Base-by-base conservation (phyloP, 2,329 filamentous ascomycete genomes). In the Trichoderma sp. region DNA sequence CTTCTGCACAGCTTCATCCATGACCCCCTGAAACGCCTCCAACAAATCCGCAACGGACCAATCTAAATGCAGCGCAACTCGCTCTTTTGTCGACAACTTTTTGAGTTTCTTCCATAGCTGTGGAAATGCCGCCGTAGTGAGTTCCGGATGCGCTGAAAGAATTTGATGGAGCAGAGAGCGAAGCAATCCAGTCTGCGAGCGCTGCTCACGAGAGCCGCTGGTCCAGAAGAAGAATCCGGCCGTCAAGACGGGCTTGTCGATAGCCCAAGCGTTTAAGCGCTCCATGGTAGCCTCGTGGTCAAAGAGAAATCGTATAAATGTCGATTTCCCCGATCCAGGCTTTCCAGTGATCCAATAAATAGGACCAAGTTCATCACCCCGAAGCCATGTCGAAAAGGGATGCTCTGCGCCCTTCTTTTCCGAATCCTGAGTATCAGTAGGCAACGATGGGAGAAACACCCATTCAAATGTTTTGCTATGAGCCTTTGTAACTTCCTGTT, bases 181-280 rank as follows among this genome's bases (percentile, higher is more conserved):
- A 31, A 86, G 62, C 11, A 86, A 75, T 0, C 84, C 85, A 1
- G 80, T 81, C 59, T 83, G 81, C 0, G 84, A 85, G 18, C 82
- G 80, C 77, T 86, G 85, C 38, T 84, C 83, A 24, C 80, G 77
- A 0, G 83, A 84, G 4, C 84, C 85, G 21, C 83, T 84, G 3
- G 83, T 85, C 86, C 86, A 88, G 75, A 88, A 87, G 76, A 86
- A 88, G 78, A 85, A 88, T 0, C 81, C 83, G 0, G 85, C 84
- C 0, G 81, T 83, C 2, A 80, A 81, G 3, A 83, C 78, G 0
- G 80, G 80, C 69, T 56, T 75, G 0, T 59, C 75, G 0, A 38
- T 77, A 0, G 83, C 78, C 84, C 84, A 85, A 1, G 41, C 18
- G 1, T 73, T 76, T 8, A 82, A 76, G 6, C 75, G 66, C 11